Evolutionary conservation across 371 early-diverging fungal genomes (phyloP), one percentile per base, ranked within the genome.

Genomic region (Phascolomyces articulosus): DNA sequence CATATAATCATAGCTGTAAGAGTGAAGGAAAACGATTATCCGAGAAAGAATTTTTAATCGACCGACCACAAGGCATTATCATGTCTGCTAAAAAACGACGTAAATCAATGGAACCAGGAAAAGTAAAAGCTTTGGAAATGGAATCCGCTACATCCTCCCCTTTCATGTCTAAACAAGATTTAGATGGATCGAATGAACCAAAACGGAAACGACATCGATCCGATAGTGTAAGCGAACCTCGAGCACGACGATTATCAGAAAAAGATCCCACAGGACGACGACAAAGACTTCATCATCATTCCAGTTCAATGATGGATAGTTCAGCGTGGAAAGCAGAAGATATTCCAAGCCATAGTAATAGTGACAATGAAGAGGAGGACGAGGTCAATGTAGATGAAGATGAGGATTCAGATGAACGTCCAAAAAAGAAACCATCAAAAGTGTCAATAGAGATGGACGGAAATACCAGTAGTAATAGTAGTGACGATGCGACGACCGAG

Each of bases 61-160:
- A 77, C 28, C 44, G 60, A n/a, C 72, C 78, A n/a, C 72, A 75
- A 28, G 66, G 66, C 0, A 26, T 80, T 2, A 53, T 69, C 3
- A 34, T 77, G 28, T 48, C 75, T 40, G 66, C 67, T 0, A 75
- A 66, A 29, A 73, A 71, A 16, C 53, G 76, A 55, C 69, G 80
- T 3, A 80, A 78, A 60, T 80, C 81, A 1, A 80, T 80, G 81
- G 81, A 80, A 26, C 81, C 81, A 13, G 71, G 78, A 18, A 73
- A 69, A 66, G 78, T 80, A 23, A 67, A 63, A 58, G 75, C 80
- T 9, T 60, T 80, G 20, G 59, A 47, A 47, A 40, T 38, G 57
- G 57, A 38, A 13, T 3, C 28, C 0, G 15, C 57, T 21, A 23
- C 40, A 23, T 13, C 23, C 13, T 51, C 38, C 15, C 6, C 49